A percentile compares a stretch with the other conserved stretches of the same genome.
Conservation (phyloP, 768 basidiomycete species). For the Pleurotus giganteus region DNA sequence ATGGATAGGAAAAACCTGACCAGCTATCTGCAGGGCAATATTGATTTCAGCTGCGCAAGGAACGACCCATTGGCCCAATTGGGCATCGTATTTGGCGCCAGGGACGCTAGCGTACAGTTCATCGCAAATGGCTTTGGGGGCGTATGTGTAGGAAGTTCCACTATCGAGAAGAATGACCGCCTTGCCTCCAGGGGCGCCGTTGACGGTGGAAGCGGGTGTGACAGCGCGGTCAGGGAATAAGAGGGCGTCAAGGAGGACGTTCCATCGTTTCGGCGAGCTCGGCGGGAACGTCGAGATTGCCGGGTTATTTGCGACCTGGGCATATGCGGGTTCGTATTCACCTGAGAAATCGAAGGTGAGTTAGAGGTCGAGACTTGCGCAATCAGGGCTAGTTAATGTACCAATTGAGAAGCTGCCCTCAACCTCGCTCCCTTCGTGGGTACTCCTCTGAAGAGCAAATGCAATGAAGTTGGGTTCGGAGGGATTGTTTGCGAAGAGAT, state of each 20-base stretch:
- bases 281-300: slow-evolving; percentile 76
- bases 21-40: slow-evolving; percentile 73
- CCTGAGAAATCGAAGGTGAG: slow-evolving; percentile 34
- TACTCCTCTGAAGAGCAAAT: slow-evolving; percentile 65
- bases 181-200: slow-evolving; percentile 59
- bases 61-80: slow-evolving; percentile 62
- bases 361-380: background rate
- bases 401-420: slow-evolving; percentile 75
- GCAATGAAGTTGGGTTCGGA: slow-evolving; percentile 78
- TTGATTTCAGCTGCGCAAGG: slow-evolving; percentile 77
- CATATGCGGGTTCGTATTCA: slow-evolving; percentile 64
- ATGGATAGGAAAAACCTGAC: slow-evolving; percentile 74
- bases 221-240: slow-evolving; percentile 54
- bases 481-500: slow-evolving; percentile 68
- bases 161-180: slow-evolving; percentile 79
- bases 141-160: slow-evolving; percentile 82
- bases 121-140: slow-evolving; percentile 57
- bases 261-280: slow-evolving; percentile 67
- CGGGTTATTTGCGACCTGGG: slow-evolving; percentile 51
- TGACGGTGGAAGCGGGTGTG: slow-evolving; percentile 52
- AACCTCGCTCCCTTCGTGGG: slow-evolving; percentile 49
- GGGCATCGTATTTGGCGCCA: slow-evolving; percentile 59
- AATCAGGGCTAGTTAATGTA: slow-evolving; percentile 25
- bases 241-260: slow-evolving; percentile 70
- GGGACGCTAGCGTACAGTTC: slow-evolving; percentile 66